Evolutionary conservation across 257 asterid genomes (phyloP), one percentile per base, ranked within the genome.

Genomic region (Solanum rostratum): DNA sequence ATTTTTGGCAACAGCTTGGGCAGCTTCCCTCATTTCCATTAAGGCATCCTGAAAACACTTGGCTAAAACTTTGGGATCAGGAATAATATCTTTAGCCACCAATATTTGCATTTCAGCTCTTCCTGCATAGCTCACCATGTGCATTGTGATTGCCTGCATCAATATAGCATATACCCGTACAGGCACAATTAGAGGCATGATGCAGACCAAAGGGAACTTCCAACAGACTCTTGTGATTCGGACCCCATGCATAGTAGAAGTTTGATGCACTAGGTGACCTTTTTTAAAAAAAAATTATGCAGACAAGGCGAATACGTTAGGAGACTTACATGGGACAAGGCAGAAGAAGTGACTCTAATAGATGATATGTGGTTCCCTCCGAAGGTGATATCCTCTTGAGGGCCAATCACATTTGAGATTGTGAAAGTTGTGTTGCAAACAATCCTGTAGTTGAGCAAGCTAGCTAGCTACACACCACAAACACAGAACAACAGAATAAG

Each of bases 91-190:
- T 84, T 92, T 92, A 6, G 95, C 98, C 71, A 90, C 98, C 90
- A 90, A 86, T n/a, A 95, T 92, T 73, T 92, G 97, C 93, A 95
- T 81, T 20, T 92, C 97, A 14, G 95, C 96, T 59, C 68, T 78
- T 33, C 96, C 96, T 46, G 93, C 97, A 57, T 93, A 95, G 84
- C 98, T 95, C 91, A 95, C 70, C 98, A 93, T 93, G 59, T 93
- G 95, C 96, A 95, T 89, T 24, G 91, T 93, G 59, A 93, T 81
- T 12, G 96, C 97, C 97, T 95, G 91, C 86, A 85, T 2, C 16
- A 19, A 10, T 62, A 9, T 27, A 16, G 0, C 39, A 20, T 11
- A 33, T n/a, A 12, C 6, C 9, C 41, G 4, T 0, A 71, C 24
- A 46, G 39, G 81, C 59, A 24, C 6, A 14, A 9, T 70, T 19